phyloP scores from a whole-genome alignment of 805 yeast species.

The Ogataea parapolymorpha region DNA sequence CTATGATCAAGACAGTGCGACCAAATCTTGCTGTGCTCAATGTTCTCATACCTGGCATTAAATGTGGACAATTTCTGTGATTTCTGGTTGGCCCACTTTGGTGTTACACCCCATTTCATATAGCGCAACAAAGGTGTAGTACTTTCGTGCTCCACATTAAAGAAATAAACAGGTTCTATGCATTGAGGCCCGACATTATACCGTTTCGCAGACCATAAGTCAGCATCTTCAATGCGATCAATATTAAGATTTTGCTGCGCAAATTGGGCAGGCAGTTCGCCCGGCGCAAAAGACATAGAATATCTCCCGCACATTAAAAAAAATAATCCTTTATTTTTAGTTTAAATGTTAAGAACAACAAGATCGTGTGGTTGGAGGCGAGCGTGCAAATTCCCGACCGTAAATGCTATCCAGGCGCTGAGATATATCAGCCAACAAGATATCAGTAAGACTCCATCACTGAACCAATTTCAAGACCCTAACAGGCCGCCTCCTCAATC shows the following conservation, averaged over 20 bases:
- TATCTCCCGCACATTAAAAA: conserved; percentile 35
- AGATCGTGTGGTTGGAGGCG: neutral
- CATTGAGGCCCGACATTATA: conserved; percentile 65
- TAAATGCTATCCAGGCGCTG: neutral
- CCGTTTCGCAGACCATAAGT: conserved; percentile 32
- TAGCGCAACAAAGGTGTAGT: conserved; percentile 34
- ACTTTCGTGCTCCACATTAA: conserved; percentile 12
- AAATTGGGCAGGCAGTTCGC: conserved; percentile 42
- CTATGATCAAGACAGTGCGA: conserved; percentile 43
- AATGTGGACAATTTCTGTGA: conserved; percentile 47
- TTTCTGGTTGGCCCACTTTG: conserved; percentile 52
- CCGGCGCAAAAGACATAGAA: conserved; percentile 35
- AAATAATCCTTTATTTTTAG: neutral
- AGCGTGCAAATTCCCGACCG: neutral
- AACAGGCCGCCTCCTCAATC: conserved; percentile 12
- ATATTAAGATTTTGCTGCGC: conserved; percentile 24
- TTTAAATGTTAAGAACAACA: neutral
- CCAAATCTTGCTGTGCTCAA: conserved; percentile 59
- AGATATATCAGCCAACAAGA: conserved; percentile 7
- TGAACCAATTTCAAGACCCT: conserved; percentile 27
- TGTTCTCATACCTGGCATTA: conserved; percentile 71
- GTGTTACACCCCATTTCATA: conserved; percentile 83
- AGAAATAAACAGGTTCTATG: conserved; percentile 40
- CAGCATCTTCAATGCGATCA: conserved; percentile 24
- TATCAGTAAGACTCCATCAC: conserved; percentile 20